Evolutionary conservation across 352 stramenopile genomes (phyloP).

Genomic region (Blastocystis sp.): DNA sequence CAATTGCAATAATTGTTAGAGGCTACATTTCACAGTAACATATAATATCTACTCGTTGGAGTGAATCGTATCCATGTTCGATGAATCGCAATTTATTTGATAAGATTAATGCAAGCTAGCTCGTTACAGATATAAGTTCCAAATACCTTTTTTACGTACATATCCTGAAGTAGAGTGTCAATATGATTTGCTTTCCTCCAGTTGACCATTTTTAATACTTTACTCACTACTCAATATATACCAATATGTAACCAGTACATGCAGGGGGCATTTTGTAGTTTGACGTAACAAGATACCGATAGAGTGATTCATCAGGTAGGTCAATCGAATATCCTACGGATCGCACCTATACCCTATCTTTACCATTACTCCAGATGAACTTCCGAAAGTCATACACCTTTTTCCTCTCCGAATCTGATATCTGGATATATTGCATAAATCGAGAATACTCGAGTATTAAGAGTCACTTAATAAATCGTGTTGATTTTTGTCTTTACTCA

Average conservation of each 20-base stretch:
- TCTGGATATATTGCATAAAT: conserved; percentile 34
- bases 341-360: neutral
- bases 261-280: neutral
- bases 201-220: neutral
- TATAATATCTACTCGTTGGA: neutral
- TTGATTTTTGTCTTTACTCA: too few relatives aligned
- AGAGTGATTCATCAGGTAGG: conserved; percentile 12
- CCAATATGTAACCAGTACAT: neutral
- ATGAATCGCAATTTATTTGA: conserved; percentile 25
- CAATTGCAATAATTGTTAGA: neutral
- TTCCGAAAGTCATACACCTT: neutral
- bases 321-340: neutral
- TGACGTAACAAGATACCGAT: conserved; percentile 13
- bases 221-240: neutral
- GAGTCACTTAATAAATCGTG: neutral
- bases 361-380: conserved; percentile 1
- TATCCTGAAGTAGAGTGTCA: neutral
- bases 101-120: neutral
- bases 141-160: neutral
- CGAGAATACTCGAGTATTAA: neutral
- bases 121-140: neutral
- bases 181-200: conserved; percentile 12
- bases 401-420: neutral
- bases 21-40: neutral
- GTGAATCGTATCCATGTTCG: neutral